phyloP scores from a whole-genome alignment of 2,329 filamentous ascomycete genomes.

The Fusarium odoratissimum region DNA sequence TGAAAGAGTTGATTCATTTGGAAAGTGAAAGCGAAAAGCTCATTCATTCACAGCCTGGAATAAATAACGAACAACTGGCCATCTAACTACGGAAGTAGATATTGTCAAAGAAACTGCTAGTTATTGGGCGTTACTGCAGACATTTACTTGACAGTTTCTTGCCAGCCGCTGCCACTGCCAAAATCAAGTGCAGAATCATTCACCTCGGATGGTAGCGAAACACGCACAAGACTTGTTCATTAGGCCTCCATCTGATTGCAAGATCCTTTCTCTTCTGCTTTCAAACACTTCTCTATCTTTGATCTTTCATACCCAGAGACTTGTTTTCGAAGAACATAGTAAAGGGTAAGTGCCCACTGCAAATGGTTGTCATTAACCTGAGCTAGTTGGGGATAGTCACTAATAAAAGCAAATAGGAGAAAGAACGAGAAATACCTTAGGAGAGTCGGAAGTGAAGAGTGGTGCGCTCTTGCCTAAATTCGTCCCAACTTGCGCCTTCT shows the following conservation, averaged over 20 bases:
- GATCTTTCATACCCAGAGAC: not conserved
- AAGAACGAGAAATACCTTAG: not conserved
- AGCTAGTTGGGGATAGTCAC: not conserved
- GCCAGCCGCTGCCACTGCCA: slow-evolving; percentile 37
- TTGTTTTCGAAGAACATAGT: not conserved
- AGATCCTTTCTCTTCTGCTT: not conserved
- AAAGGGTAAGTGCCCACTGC: slow-evolving; percentile 13
- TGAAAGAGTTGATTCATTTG: slow-evolving; percentile 23
- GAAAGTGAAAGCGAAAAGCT: slow-evolving; percentile 8
- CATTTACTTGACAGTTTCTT: slow-evolving; percentile 16
- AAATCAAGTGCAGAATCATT: slow-evolving; percentile 4
- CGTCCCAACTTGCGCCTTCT: slow-evolving; percentile 28
- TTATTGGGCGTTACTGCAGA: slow-evolving; percentile 6
- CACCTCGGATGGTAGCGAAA: not conserved
- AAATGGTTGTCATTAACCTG: not conserved
- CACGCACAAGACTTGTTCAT: slow-evolving; percentile 4
- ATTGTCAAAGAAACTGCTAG: not conserved
- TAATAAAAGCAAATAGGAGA: slow-evolving; percentile 9
- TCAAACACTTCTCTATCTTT: not conserved
- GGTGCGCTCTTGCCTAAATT: slow-evolving; percentile 20
- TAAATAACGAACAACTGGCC: not conserved
- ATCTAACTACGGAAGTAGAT: not conserved
- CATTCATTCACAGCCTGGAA: not conserved
- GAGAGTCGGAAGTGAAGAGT: not conserved
- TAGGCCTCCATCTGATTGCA: not conserved